Percentiles rank a stretch among this genome's conserved stretches.
Evolutionary conservation across 2,329 filamentous ascomycete genomes (phyloP).

Genomic region (Cercospora sojina): DNA sequence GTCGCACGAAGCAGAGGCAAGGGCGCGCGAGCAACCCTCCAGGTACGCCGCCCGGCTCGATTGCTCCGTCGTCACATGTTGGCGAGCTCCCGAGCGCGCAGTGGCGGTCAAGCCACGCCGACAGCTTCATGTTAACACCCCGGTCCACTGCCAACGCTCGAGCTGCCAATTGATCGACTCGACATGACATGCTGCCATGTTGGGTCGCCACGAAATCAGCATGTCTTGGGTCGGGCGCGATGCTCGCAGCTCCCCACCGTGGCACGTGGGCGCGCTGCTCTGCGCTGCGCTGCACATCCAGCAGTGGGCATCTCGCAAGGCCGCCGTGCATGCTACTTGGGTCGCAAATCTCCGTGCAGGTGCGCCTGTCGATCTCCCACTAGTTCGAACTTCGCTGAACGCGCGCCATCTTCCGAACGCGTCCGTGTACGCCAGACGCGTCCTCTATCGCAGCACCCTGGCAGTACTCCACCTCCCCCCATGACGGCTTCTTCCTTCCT

Average conservation of each 20-base stretch:
- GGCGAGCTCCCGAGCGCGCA: not conserved
- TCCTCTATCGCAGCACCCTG: not conserved
- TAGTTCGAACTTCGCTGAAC: too few species aligned
- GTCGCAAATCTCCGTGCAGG: not conserved
- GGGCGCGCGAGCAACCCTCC: not conserved
- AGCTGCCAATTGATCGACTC: not conserved
- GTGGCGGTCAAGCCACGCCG: not conserved
- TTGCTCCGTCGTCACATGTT: not conserved
- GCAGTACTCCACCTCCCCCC: too few species aligned
- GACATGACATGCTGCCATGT: not conserved
- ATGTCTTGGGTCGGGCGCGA: not conserved
- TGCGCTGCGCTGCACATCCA: too few species aligned
- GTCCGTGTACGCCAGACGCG: not conserved
- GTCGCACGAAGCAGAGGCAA: not conserved
- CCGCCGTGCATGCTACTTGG: not conserved
- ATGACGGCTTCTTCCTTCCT: too few species aligned
- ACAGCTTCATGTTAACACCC: not conserved
- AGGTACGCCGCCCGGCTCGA: too few species aligned
- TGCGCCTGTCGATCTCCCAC: not conserved
- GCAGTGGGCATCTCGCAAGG: not conserved
- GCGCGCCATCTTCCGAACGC: not conserved
- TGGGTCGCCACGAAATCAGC: not conserved
- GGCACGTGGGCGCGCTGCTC: too few species aligned
- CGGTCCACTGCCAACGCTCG: not conserved
- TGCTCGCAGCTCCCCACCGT: too few species aligned